Base-by-base conservation (phyloP, 208 protist species). In the Angomonas ambiguus region DNA sequence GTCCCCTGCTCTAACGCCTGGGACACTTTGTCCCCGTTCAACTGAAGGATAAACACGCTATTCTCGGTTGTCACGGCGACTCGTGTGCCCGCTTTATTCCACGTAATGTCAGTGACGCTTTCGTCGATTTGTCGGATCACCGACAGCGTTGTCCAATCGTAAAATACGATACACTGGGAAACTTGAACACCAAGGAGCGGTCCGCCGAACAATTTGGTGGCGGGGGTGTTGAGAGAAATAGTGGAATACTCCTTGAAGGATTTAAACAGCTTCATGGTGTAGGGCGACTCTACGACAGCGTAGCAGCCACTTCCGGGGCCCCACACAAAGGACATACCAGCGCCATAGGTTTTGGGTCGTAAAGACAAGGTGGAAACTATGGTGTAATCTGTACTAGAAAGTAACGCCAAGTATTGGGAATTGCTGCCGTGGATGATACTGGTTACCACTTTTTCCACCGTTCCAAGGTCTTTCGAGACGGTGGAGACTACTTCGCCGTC, bases 321-420 rank as follows among this genome's bases (percentile, higher is more conserved):
- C 98, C 98, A 99, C 16, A 95, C 93, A 72, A 99, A 98, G 4
- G 99, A 96, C 5, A 97, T 66, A 28, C 92, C 97, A 42, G 80
- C 74, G n/a, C 98, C 98, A 75, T 98, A 99, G 24, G 80, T 84
- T 80, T 99, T 99, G 51, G 96, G 97, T 4, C 98, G 82, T 85
- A 96, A 96, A 0, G 87, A 93, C 2, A 99, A 76, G 1, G 98
- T 95, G 25, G 98, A 99, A 72, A 99, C 95, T 72, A 99, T 98
- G 51, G 97, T 98, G 85, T 98, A 99, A 67, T 99, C 97, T 56
- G 88, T 88, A 56, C 98, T 97, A 33, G 97, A 97, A 2, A 99
- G 74, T n/a, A 96, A 74, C 18, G 96, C 90, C 45, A 96, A 81
- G 58, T 96, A 99, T 66, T 98, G 93, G 31, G 97, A 98, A 70